Evolutionary conservation across 495 filamentous ascomycete species (phyloP), one percentile per base, ranked within the genome.

Genomic region (Parachaetomium inaequale): DNA sequence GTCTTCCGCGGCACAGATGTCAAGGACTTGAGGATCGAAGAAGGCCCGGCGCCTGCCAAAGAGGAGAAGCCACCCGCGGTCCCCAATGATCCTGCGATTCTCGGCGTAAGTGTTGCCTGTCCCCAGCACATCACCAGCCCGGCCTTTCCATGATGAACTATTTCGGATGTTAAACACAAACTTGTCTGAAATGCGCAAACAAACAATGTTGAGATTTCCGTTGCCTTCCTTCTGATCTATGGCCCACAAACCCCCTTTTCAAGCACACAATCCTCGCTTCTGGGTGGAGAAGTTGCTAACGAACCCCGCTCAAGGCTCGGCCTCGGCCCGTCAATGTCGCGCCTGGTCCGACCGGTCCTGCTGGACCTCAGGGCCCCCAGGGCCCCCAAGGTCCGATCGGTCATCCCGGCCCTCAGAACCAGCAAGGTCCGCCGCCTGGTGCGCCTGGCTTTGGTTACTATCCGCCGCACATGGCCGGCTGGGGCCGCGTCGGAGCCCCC

Each of bases 1-100:
- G 93, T 99, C 62, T 99, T 99, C 74, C 90, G 93, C 50, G 94
- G 95, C 56, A 96, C 92, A 74, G 94, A 99, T 81, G 94, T 99
- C 70, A 98, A 98, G 78, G 93, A 99, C 73, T 84, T 99, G 68
- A 87, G 89, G 59, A 90, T 99, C 68, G 92, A 95, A 63, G 87
- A 94, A 66, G 81, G 84, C 42, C 85, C 88, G 7, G 67, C 70
- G n/a, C 65, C 75, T 32, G 72, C 74, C 29, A 88, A 92, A 73
- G 88, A 94, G 72, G 85, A 85, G 65, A 80, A 88, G 68, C 84
- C 86, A 47, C 90, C 89, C 23, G 84, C 86, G 66, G 84, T 96
- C 65, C 93, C 92, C 17, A 87, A 97, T 79, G 94, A 99, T 76
- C 95, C 94, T 70, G 95, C 95, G 54, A 97, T 99, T 69, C 82